These are phyloP conservation scores for Eimeria nieschulzi DNA, from an alignment of 169 alveolate species.

Conservation along the genomic window DNA sequence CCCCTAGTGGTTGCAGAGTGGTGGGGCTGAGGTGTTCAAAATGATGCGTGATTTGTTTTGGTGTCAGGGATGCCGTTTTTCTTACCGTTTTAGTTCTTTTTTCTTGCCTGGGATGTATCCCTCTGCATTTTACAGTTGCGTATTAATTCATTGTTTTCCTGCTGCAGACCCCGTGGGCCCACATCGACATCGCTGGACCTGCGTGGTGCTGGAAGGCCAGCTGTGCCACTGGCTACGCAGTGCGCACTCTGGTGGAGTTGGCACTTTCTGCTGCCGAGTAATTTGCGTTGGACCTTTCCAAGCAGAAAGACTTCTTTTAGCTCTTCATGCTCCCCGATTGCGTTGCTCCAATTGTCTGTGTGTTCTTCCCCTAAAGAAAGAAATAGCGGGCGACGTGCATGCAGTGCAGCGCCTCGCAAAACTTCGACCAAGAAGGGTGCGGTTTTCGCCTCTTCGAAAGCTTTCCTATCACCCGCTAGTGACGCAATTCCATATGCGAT, in stretches of 20 bases:
- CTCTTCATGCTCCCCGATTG: no score
- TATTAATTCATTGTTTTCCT: background rate
- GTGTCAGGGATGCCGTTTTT: background rate
- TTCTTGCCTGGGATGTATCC: background rate
- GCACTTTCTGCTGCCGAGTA: conserved; percentile 2
- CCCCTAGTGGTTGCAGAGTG: background rate
- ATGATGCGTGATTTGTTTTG: background rate
- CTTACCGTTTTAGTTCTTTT: background rate
- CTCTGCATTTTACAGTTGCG: no score
- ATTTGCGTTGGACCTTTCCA: background rate
- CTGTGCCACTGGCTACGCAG: conserved; percentile 75
- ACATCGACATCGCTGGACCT: conserved; percentile 97
- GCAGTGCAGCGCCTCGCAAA: no score
- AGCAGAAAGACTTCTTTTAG: background rate
- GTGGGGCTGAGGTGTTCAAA: background rate
- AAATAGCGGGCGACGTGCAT: no score
- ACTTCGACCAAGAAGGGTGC: no score
- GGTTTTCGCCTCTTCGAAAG: no score
- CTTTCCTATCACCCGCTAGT: no score
- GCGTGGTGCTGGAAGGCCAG: conserved; percentile 76
- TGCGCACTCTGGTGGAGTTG: conserved; percentile 62
- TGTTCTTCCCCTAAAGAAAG: no score
- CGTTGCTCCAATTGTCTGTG: no score
- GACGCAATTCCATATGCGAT: no score
- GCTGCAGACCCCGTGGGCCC: conserved; percentile 90